Conservation (phyloP, 768 basidiomycete species). For the Collybia sordida region DNA sequence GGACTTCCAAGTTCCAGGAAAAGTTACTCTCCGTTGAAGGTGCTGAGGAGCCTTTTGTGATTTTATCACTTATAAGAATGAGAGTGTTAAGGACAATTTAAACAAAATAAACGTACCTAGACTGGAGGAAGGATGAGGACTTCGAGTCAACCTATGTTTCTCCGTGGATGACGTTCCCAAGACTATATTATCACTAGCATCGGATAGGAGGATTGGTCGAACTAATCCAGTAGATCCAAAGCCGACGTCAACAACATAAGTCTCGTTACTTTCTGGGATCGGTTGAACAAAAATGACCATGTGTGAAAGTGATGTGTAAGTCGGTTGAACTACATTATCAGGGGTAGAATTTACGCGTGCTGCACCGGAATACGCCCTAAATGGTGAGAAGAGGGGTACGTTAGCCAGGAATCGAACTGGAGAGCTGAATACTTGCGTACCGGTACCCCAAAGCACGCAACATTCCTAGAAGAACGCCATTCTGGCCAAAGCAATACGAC, state of each 20-base stretch:
- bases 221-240: constrained; percentile 24
- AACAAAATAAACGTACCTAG: constrained; percentile 13
- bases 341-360: constrained; percentile 24
- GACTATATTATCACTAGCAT: constrained; percentile 15
- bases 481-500: constrained; percentile 22
- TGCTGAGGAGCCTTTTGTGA: neutral
- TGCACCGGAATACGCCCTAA: constrained; percentile 24
- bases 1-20: constrained; percentile 17
- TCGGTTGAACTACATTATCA: neutral
- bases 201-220: constrained; percentile 27
- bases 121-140: constrained; percentile 15
- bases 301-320: constrained; percentile 18
- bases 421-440: constrained; percentile 4
- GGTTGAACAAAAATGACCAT: constrained; percentile 32
- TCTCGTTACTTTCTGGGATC: constrained; percentile 19
- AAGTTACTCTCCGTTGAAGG: neutral
- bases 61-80: neutral
- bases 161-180: constrained; percentile 20
- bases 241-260: constrained; percentile 31
- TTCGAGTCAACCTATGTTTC: constrained; percentile 19
- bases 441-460: constrained; percentile 21
- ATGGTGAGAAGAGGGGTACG: neutral
- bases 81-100: neutral
- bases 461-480: constrained; percentile 15
- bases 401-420: neutral